Percentiles rank a stretch among this genome's conserved stretches.
These are phyloP conservation scores for Dendrocalamus latiflorus DNA, from an alignment of 202 grass and related monocot species.

Conservation along the genomic window DNA sequence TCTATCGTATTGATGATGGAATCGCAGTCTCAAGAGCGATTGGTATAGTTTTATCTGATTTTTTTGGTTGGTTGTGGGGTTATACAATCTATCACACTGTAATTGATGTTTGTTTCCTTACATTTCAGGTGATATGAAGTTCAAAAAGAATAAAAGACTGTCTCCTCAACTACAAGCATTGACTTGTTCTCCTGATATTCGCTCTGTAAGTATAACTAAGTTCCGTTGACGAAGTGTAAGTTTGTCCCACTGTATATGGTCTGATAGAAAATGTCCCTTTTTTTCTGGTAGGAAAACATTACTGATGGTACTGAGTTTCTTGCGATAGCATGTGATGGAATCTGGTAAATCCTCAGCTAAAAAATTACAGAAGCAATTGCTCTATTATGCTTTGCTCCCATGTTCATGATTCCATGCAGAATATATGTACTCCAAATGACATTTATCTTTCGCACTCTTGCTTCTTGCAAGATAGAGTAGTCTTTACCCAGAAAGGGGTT, in stretches of 20 bases:
- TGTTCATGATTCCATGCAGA: constrained; percentile 4
- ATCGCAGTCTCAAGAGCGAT: constrained; percentile 37
- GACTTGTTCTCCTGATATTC: constrained; percentile 37
- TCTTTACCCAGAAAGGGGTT: background rate
- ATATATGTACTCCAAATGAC: background rate
- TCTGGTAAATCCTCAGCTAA: constrained; percentile 44
- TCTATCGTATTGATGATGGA: constrained; percentile 24
- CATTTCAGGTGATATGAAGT: constrained; percentile 36
- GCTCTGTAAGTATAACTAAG: background rate
- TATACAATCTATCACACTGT: background rate
- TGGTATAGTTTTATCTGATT: constrained; percentile 13
- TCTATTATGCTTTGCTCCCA: constrained; percentile 6
- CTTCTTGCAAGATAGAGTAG: background rate
- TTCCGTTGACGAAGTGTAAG: background rate
- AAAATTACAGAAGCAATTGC: background rate
- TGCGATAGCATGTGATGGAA: constrained; percentile 60
- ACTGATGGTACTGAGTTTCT: constrained; percentile 46
- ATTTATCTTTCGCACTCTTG: background rate
- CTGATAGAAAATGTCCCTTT: constrained; percentile 14
- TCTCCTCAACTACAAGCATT: constrained; percentile 2
- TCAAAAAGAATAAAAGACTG: background rate
- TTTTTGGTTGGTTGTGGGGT: background rate
- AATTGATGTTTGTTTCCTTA: background rate
- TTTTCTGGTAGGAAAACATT: constrained; percentile 31
- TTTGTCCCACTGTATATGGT: background rate